Evolutionary conservation across 129 eudicot species (phyloP), one percentile per base, ranked within the genome.

Genomic region (Lactuca saligna): DNA sequence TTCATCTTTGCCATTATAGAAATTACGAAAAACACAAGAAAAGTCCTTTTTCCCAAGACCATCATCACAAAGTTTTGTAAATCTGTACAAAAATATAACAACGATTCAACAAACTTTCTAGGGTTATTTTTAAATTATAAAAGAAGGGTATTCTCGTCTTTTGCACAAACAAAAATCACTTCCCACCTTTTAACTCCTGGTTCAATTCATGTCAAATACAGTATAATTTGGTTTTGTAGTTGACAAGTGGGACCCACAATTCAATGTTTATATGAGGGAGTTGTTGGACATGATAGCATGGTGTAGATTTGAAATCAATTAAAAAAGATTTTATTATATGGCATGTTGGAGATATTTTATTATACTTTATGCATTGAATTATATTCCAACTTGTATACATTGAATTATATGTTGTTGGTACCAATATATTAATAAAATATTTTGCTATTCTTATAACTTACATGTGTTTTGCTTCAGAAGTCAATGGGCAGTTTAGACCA

Each of bases 11-110:
- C 98, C 98, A 6, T 78, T 68, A 72, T 86, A 89, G 78, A 78
- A 93, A 73, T 93, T 84, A 48, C 88, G 98, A 66, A 84, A 93
- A 69, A 85, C 97, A 48, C 95, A 79, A 33, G 98, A 86, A 78
- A 93, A 93, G 73, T 93, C 98, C 63, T 89, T 76, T 57, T 80
- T 55, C 33, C 72, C 92, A 70, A 80, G 80, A 54, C 97, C 98
- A 37, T 79, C 85, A 3, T 86, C 76, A 73, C 97, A 89, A 57
- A 93, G 88, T 73, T 84, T 81, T 41, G 78, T 68, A 62, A 65
- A 91, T 82, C 97, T 88, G 80, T 32, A 51, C 44, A 44, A 35
- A 20, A 56, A 70, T 17, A 70, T 32, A 57, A 44, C 4, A 35
- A 31, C 13, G 34, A n/a, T 12, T 44, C 0, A 13, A 8, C 50